Percentiles rank a stretch among this genome's conserved stretches.
Evolutionary conservation across 2,329 filamentous ascomycete species (phyloP).

Genomic region (Beauveria medogensis): DNA sequence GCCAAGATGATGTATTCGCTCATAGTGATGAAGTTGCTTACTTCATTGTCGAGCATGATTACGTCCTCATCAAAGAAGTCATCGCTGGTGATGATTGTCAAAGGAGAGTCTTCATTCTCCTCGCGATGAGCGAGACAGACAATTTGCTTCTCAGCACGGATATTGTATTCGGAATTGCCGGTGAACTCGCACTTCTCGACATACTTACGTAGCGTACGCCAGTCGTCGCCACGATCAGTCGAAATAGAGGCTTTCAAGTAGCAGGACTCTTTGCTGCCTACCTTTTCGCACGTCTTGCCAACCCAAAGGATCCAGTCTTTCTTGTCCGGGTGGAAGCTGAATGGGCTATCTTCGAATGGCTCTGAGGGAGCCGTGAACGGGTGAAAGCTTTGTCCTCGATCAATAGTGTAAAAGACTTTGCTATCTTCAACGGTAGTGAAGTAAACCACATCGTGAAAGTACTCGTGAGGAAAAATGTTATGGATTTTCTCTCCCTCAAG

Average conservation of each 20-base stretch:
- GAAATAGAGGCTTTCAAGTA: conserved; percentile 69
- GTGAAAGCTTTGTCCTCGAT: conserved; percentile 68
- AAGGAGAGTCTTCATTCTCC: conserved; percentile 50
- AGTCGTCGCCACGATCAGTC: conserved; percentile 70
- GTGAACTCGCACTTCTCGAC: conserved; percentile 84
- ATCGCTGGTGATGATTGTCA: conserved; percentile 67
- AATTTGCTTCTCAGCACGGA: conserved; percentile 46
- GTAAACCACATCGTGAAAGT: conserved; percentile 79
- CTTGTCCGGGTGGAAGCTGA: conserved; percentile 76
- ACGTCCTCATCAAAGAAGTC: conserved; percentile 66
- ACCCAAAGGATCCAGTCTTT: conserved; percentile 92
- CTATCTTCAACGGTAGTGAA: conserved; percentile 63
- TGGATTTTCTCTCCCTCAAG: conserved; percentile 63
- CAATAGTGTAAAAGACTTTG: conserved; percentile 68
- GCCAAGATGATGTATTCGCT: conserved; percentile 92
- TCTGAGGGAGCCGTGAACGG: conserved; percentile 62
- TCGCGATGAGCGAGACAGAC: conserved; percentile 50
- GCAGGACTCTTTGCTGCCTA: conserved; percentile 47
- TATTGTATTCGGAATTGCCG: conserved; percentile 49
- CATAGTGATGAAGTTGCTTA: conserved; percentile 88
- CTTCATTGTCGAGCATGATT: conserved; percentile 41
- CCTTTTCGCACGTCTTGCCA: conserved; percentile 59
- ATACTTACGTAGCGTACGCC: conserved; percentile 66
- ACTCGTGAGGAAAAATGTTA: conserved; percentile 66
- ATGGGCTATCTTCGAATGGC: conserved; percentile 33